Evolutionary conservation across 257 asterid species (phyloP), one percentile per base, ranked within the genome.

Genomic region (Thymus mandschuricus): DNA sequence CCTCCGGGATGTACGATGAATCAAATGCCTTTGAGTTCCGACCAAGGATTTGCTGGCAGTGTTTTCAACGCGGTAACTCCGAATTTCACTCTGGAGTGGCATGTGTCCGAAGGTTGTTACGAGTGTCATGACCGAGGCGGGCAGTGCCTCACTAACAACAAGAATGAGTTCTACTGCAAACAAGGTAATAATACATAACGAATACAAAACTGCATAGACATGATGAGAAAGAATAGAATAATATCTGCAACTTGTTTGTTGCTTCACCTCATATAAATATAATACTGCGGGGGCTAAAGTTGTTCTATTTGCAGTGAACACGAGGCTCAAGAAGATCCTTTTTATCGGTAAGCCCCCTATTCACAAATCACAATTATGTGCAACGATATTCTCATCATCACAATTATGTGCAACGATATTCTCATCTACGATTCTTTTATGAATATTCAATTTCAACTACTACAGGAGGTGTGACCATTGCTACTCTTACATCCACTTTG

Each of bases 71-170:
- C 52, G 70, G 33, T 85, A 11, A 49, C 61, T 15, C 2, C 72
- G 31, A 77, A 56, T 0, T 78, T 69, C 65, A 50, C 29, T 1
- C 40, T 88, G 0, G 78, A 81, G 52, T 82, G 82, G 84, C 15
- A 62, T 64, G 40, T 86, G 7, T 74, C 84, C 2, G 62, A 64
- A 11, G 65, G 28, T 33, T 86, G 90, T 72, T 12, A 0, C 63
- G 28, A 8, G 3, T 86, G 88, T 40, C 41, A 69, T 52, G n/a
- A 10, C 0, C 9, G 50, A 21, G 90, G 88, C 67, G 83, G 87
- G 35, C 76, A 70, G 64, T 82, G 82, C 68, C 28, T 68, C 28
- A 46, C 34, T 60, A 56, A 56, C 52, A 33, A 0, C 6, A 12
- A 0, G 45, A 65, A 70, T 44, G n/a, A 0, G 12, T 76, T 79